Evolutionary conservation across 2,329 filamentous ascomycete genomes (phyloP).

Genomic region (Talaromyces sp.): DNA sequence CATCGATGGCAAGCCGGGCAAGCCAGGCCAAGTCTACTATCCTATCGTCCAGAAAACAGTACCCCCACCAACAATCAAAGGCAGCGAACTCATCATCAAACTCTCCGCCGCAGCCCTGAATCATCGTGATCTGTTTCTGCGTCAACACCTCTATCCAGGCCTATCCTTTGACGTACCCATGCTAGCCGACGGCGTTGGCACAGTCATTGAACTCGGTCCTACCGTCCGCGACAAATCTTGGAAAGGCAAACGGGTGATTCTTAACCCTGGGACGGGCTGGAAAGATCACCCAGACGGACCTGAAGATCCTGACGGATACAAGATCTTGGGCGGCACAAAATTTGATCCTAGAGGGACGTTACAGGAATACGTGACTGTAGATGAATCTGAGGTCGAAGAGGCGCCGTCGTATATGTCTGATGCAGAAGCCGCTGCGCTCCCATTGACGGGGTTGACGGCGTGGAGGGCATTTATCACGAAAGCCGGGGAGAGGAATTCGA

Average conservation of each 20-base stretch:
- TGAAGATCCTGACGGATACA: slow-evolving; percentile 53
- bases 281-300: slow-evolving; percentile 67
- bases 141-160: slow-evolving; percentile 84
- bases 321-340: slow-evolving; percentile 56
- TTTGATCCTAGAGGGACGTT: slow-evolving; percentile 65
- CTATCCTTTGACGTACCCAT: slow-evolving; percentile 76
- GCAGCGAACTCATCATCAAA: slow-evolving; percentile 68
- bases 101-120: slow-evolving; percentile 81
- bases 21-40: slow-evolving; percentile 79
- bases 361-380: slow-evolving; percentile 68
- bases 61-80: slow-evolving; percentile 61
- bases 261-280: slow-evolving; percentile 80
- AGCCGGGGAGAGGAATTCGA: slow-evolving; percentile 55
- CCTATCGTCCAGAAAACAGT: slow-evolving; percentile 55
- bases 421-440: slow-evolving; percentile 77
- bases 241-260: slow-evolving; percentile 67
- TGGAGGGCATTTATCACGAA: slow-evolving; percentile 86
- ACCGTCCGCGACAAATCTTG: slow-evolving; percentile 52
- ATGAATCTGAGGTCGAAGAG: slow-evolving; percentile 69
- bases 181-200: slow-evolving; percentile 77
- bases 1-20: slow-evolving; percentile 62
- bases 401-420: slow-evolving; percentile 69
- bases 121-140: slow-evolving; percentile 92
- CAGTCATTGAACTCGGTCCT: slow-evolving; percentile 64
- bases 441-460: slow-evolving; percentile 79